Evolutionary conservation across 345 rosid species (phyloP).

Genomic region (Citrus inodora): DNA sequence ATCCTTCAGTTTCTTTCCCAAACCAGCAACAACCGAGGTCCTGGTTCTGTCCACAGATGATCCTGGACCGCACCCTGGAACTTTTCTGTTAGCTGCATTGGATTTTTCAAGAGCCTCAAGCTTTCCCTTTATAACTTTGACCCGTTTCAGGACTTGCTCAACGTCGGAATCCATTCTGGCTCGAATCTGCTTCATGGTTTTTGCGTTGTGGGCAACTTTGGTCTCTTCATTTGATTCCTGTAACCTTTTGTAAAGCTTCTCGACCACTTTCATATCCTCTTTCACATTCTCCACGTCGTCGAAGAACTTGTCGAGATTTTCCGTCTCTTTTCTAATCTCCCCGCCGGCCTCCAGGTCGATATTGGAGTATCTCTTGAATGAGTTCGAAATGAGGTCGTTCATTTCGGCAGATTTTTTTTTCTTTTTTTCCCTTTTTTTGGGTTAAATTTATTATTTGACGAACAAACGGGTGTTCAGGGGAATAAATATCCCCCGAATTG

Average conservation of each 20-base stretch:
- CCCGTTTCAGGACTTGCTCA: conserved; percentile 59
- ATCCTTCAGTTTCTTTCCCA: conserved; percentile 73
- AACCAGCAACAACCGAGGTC: conserved; percentile 73
- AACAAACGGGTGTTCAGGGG: neutral
- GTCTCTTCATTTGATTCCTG: conserved; percentile 71
- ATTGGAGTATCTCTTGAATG: conserved; percentile 56
- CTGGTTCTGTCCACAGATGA: conserved; percentile 77
- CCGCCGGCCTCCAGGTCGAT: conserved; percentile 30
- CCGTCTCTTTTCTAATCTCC: conserved; percentile 34
- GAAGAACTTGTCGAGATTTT: conserved; percentile 75
- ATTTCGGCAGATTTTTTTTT: neutral
- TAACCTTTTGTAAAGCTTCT: conserved; percentile 50
- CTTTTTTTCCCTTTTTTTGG: too few relatives aligned
- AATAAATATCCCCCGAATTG: neutral
- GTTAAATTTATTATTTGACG: too few relatives aligned
- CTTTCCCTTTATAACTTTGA: conserved; percentile 59
- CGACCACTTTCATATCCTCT: conserved; percentile 68
- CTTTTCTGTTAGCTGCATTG: conserved; percentile 64
- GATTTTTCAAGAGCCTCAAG: conserved; percentile 78
- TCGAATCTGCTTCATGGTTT: conserved; percentile 61
- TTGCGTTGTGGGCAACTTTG: conserved; percentile 64
- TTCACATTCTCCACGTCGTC: conserved; percentile 74
- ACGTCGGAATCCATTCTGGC: conserved; percentile 63
- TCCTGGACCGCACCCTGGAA: conserved; percentile 84
- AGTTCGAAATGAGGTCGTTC: conserved; percentile 59